These are phyloP conservation scores for Claviceps sp. DNA, from an alignment of 2,329 filamentous ascomycete species.

Conservation along the genomic window DNA sequence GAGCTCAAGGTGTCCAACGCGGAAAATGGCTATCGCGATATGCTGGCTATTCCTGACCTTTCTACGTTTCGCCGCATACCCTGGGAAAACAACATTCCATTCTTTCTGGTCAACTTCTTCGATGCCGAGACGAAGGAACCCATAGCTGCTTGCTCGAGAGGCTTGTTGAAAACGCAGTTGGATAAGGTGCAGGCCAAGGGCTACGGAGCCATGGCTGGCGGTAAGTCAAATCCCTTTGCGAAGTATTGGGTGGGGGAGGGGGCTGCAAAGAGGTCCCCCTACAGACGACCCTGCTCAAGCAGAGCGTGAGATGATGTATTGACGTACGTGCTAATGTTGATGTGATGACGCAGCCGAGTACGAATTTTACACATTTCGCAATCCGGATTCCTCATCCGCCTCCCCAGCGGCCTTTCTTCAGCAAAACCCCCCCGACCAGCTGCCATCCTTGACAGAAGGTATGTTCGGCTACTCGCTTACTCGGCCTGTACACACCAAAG, in stretches of 20 bases:
- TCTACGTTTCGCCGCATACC: constrained; percentile 69
- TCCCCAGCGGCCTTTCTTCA: constrained; percentile 63
- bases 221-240: constrained; percentile 34
- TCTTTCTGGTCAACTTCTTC: constrained; percentile 72
- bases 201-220: constrained; percentile 80
- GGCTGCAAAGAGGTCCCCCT: not conserved
- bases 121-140: constrained; percentile 65
- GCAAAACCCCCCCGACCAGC: constrained; percentile 56
- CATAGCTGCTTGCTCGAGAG: constrained; percentile 66
- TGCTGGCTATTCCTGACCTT: constrained; percentile 72
- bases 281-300: not conserved
- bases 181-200: constrained; percentile 54
- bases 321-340: not conserved
- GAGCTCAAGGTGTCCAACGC: constrained; percentile 82
- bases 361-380: constrained; percentile 85
- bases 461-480: constrained; percentile 95
- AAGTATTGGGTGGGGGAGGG: not conserved
- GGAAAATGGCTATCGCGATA: constrained; percentile 77
- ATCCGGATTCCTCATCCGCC: constrained; percentile 40
- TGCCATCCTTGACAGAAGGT: constrained; percentile 74
- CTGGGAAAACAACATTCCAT: constrained; percentile 77
- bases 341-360: constrained; percentile 56
- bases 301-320: not conserved
- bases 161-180: constrained; percentile 54
- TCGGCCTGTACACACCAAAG: constrained; percentile 75